Evolutionary conservation across 768 basidiomycete genomes (phyloP).

Genomic region (Tylopilus plumbeoviolaceoides): DNA sequence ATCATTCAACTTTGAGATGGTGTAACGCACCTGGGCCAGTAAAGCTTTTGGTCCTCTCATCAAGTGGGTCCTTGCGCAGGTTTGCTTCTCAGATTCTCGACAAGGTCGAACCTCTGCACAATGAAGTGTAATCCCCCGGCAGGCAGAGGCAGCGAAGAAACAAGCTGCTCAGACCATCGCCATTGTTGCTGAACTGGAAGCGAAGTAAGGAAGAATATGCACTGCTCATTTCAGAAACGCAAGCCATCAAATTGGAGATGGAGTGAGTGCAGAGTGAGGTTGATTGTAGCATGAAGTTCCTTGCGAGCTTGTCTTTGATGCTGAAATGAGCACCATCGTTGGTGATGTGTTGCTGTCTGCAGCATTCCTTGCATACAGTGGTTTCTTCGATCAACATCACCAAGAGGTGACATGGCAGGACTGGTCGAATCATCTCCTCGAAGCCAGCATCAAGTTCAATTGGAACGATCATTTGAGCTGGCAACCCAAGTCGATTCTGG

Average conservation of each 20-base stretch:
- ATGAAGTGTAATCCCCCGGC: slow-evolving; percentile 91
- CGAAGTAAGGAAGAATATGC: slow-evolving; percentile 99
- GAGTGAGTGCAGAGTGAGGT: slow-evolving; percentile 96
- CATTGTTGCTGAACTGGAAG: slow-evolving; percentile 90
- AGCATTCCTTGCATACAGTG: slow-evolving; percentile 94
- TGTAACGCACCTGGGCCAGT: slow-evolving; percentile 91
- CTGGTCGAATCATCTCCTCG: slow-evolving; percentile 85
- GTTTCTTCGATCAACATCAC: slow-evolving; percentile 98
- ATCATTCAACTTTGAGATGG: slow-evolving; percentile 90
- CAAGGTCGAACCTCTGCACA: slow-evolving; percentile 91
- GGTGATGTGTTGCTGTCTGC: slow-evolving; percentile 95
- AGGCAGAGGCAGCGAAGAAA: slow-evolving; percentile 93
- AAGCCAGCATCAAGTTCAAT: slow-evolving; percentile 87
- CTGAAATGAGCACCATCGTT: slow-evolving; percentile 97
- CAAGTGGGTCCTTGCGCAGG: slow-evolving; percentile 97
- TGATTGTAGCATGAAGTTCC: slow-evolving; percentile 91
- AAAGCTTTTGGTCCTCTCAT: slow-evolving; percentile 97
- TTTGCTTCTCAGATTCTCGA: slow-evolving; percentile 97
- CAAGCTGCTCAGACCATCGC: slow-evolving; percentile 86
- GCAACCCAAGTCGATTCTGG: slow-evolving; percentile 94
- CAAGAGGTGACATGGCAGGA: slow-evolving; percentile 96
- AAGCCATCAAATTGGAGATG: slow-evolving; percentile 97
- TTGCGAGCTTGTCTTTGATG: slow-evolving; percentile 92
- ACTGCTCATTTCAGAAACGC: slow-evolving; percentile 91
- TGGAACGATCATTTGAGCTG: slow-evolving; percentile 90